Evolutionary conservation across 1,139 yeast species (phyloP).

Genomic region (Hyphopichia pseudoburtonii): DNA sequence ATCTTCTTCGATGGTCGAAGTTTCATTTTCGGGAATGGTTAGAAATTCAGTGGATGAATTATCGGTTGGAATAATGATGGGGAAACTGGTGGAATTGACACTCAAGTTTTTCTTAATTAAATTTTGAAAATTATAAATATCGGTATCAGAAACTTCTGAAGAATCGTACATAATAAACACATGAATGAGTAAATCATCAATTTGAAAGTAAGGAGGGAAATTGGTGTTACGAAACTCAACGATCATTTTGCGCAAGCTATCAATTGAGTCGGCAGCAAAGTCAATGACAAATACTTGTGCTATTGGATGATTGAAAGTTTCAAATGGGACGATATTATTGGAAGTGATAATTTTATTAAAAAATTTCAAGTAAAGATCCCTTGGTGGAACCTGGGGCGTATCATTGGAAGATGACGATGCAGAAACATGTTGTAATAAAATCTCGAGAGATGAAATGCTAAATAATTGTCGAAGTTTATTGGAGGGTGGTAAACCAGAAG

Average conservation of each 20-base stretch:
- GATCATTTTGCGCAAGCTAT: slow-evolving; percentile 38
- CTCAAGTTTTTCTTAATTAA: slow-evolving; percentile 26
- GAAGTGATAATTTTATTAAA: slow-evolving; percentile 63
- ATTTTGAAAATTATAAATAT: slow-evolving; percentile 34
- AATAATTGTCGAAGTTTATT: slow-evolving; percentile 30
- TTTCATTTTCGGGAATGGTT: slow-evolving; percentile 25
- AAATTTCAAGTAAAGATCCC: slow-evolving; percentile 54
- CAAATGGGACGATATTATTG: slow-evolving; percentile 71
- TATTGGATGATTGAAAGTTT: slow-evolving; percentile 87
- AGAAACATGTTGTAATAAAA: slow-evolving; percentile 24
- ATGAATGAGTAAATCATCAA: slow-evolving; percentile 54
- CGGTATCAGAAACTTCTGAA: slow-evolving; percentile 17
- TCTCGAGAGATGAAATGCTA: slow-evolving; percentile 42
- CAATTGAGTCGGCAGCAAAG: slow-evolving; percentile 46
- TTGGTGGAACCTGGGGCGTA: slow-evolving; percentile 5
- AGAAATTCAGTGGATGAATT: slow-evolving; percentile 7
- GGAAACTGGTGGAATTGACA: slow-evolving; percentile 28
- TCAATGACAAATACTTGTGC: slow-evolving; percentile 72
- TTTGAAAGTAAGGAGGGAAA: slow-evolving; percentile 60
- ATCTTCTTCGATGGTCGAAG: slow-evolving; percentile 56
- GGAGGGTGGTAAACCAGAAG: slow-evolving; percentile 7
- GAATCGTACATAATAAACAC: slow-evolving; percentile 42
- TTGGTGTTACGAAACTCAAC: slow-evolving; percentile 42
- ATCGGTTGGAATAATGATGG: slow-evolving; percentile 16
- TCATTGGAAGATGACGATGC: slow-evolving; percentile 2